phyloP scores from a whole-genome alignment of 73 alveolate genomes.

The Tetrahymena malaccensis region DNA sequence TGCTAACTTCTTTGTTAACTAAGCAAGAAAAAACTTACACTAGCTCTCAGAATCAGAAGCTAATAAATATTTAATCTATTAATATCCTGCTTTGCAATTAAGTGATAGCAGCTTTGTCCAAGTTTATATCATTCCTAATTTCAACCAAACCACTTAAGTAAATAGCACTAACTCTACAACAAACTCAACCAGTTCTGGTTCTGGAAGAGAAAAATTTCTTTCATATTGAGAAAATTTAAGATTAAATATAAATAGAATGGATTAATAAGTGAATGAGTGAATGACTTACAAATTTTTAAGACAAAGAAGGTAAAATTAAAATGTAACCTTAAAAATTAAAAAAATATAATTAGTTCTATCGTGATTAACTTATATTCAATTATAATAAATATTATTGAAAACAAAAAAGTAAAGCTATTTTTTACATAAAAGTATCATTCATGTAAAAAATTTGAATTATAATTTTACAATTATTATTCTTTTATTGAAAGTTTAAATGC shows the following conservation, averaged over 20 bases:
- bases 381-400: too few relatives aligned
- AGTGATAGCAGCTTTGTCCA: neutral
- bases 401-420: too few relatives aligned
- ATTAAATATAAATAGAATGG: too few relatives aligned
- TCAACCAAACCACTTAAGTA: neutral
- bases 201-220: neutral
- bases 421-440: too few relatives aligned
- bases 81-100: neutral
- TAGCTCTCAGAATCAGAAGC: neutral
- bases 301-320: neutral
- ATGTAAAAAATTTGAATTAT: too few relatives aligned
- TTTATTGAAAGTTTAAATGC: too few relatives aligned
- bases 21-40: slow-evolving; percentile 20
- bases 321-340: neutral
- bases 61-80: neutral
- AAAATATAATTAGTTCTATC: too few relatives aligned
- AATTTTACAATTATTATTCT: too few relatives aligned
- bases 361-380: too few relatives aligned
- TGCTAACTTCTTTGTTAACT: slow-evolving; percentile 38
- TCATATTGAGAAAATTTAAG: neutral
- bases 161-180: neutral
- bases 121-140: neutral
- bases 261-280: neutral
- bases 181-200: neutral
- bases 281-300: neutral